Base-by-base conservation (phyloP, 306 rosid species). In the Leucaena leucocephala region DNA sequence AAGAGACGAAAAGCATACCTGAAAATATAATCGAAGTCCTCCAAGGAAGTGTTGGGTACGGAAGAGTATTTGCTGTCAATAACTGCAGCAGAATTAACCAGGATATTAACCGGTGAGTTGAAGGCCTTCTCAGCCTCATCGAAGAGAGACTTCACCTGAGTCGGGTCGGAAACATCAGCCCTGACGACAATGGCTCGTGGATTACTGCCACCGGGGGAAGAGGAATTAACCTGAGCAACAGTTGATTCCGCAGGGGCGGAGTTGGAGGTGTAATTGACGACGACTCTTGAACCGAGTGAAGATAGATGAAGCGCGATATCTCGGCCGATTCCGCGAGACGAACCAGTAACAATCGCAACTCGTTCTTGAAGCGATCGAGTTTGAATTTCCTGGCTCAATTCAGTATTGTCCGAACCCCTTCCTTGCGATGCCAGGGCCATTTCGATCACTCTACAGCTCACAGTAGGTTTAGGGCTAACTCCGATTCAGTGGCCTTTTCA, bases 291-390 rank as follows among this genome's bases (percentile, higher is more conserved):
- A 0, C 90, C 93, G 14, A 89, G 87, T 14, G 85, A 75, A 36
- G 81, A 79, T 0, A 89, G 76, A 72, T 89, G 93, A 36, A 85
- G 86, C 7, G 93, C 91, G 5, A 87, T 67, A 66, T 79, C 83
- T 38, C 77, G 78, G 13, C 93, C 93, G 19, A 54, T 54, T 54
- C 91, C 92, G 21, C 88, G 89, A 21, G 93, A 87, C 12, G 88
- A 81, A 19, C 92, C 90, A 1, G 90, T 89, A 5, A 89, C 85
- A 42, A 89, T 85, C 33, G 90, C 87, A 6, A 89, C 89, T 39
- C 87, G 71, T 45, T 80, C 81, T 14, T 65, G 57, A 27, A 88
- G 90, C 19, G 80, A 85, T 7, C 46, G 71, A 44, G 84, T 38
- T 69, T 69, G 58, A 21, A 33, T 69, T 2, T 0, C 40, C 16